A percentile compares a stretch with the other conserved stretches of the same genome.
Conservation (phyloP, 2,329 filamentous ascomycete species). For the Lachnum nothofagi region DNA sequence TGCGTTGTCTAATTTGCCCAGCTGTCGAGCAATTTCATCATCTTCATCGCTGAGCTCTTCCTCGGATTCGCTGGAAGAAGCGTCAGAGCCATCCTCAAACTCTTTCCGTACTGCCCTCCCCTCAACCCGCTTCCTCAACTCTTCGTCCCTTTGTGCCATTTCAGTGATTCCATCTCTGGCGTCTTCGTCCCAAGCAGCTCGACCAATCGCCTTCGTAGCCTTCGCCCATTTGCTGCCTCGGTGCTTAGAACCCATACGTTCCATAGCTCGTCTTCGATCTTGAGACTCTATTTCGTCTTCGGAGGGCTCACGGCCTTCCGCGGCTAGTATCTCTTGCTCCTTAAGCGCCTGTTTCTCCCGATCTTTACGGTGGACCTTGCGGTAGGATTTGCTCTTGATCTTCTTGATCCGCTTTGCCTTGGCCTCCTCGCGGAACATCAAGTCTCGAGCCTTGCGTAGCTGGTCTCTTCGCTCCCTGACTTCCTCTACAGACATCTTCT, state of each 20-base stretch:
- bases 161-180: slow-evolving; percentile 60
- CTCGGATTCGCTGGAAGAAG: slow-evolving; percentile 53
- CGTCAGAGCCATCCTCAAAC: slow-evolving; percentile 42
- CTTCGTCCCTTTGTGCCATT: slow-evolving; percentile 62
- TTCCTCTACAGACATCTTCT: slow-evolving; percentile 67
- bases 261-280: slow-evolving; percentile 60
- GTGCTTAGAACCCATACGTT: slow-evolving; percentile 66
- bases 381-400: slow-evolving; percentile 96
- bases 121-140: slow-evolving; percentile 59
- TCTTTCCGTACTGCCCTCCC: slow-evolving; percentile 51
- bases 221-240: slow-evolving; percentile 70
- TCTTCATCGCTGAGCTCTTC: slow-evolving; percentile 48
- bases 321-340: slow-evolving; percentile 50
- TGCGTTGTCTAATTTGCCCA: slow-evolving; percentile 42
- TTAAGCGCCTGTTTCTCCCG: no score
- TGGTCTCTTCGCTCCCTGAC: slow-evolving; percentile 68
- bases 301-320: slow-evolving; percentile 54
- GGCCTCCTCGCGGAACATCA: slow-evolving; percentile 83
- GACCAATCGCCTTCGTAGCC: slow-evolving; percentile 58
- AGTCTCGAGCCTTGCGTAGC: slow-evolving; percentile 73
- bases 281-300: slow-evolving; percentile 60
- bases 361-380: slow-evolving; percentile 82
- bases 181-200: slow-evolving; percentile 65
- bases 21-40: slow-evolving; percentile 44
- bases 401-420: slow-evolving; percentile 92